Conservation (phyloP, 495 filamentous ascomycete genomes). For the Neurospora sp. region DNA sequence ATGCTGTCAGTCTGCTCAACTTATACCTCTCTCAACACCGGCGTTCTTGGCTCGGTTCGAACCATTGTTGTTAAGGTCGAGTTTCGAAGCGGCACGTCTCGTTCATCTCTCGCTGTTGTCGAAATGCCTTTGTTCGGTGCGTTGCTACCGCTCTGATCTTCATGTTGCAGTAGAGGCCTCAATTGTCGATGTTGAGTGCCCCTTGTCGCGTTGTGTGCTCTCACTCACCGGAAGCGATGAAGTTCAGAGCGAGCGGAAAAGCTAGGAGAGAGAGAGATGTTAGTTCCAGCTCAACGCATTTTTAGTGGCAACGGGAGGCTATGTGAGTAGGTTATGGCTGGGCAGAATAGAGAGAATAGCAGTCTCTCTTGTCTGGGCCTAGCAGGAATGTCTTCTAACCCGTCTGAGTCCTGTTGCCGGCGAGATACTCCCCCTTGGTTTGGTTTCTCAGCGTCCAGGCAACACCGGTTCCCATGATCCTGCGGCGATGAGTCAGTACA, state of each 20-base stretch:
- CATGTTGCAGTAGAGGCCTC: neutral
- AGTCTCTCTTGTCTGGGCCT: neutral
- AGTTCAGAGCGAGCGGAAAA: constrained; percentile 65
- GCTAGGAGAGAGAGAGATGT: constrained; percentile 31
- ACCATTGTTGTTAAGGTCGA: neutral
- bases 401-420: constrained; percentile 64
- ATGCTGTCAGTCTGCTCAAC: constrained; percentile 6
- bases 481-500: constrained; percentile 15
- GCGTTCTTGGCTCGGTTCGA: neutral
- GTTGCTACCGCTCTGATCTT: constrained; percentile 35
- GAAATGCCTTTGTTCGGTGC: neutral
- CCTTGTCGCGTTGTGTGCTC: constrained; percentile 2
- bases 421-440: constrained; percentile 55
- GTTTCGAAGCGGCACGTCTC: neutral
- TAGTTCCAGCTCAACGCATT: constrained; percentile 3
- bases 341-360: neutral
- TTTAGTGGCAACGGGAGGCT: neutral
- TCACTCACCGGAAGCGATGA: constrained; percentile 75
- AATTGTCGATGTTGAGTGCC: neutral
- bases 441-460: constrained; percentile 61
- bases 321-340: neutral
- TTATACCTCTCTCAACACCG: neutral
- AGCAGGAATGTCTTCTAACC: constrained; percentile 41
- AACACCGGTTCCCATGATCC: constrained; percentile 50
- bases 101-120: neutral